Conservation (phyloP, 352 stramenopile species). For the Phytopythium kandeliae region DNA sequence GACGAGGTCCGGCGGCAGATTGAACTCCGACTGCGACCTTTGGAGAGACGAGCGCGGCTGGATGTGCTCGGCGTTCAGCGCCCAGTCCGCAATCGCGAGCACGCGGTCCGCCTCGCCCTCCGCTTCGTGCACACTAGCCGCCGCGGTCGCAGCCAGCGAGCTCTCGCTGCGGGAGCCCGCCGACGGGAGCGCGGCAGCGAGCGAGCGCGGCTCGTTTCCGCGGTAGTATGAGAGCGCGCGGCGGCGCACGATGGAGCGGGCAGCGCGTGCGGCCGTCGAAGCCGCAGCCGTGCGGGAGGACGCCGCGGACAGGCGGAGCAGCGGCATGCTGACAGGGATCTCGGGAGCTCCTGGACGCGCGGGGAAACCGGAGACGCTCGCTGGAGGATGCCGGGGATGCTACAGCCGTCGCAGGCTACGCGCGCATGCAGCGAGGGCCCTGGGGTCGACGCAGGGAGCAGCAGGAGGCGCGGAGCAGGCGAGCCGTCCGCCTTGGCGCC, state of each 20-base stretch:
- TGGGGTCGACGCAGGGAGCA: background rate
- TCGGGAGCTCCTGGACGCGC: background rate
- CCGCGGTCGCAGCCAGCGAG: constrained; percentile 16
- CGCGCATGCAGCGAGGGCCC: constrained; percentile 2
- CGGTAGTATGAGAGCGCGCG: constrained; percentile 5
- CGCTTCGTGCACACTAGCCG: constrained; percentile 9
- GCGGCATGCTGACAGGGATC: background rate
- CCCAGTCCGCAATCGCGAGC: constrained; percentile 43
- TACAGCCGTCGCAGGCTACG: background rate
- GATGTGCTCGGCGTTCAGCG: constrained; percentile 43
- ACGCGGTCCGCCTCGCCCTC: constrained; percentile 16
- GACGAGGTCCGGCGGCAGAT: constrained; percentile 15
- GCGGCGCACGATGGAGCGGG: constrained; percentile 14
- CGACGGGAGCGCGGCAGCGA: constrained; percentile 5
- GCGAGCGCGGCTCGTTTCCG: constrained; percentile 4
- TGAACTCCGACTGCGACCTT: constrained; percentile 15
- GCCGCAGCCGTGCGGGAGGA: constrained; percentile 4
- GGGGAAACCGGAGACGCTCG: background rate
- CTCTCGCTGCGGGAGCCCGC: constrained; percentile 15
- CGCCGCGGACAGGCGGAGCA: constrained; percentile 7
- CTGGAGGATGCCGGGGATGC: background rate
- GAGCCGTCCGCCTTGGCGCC: background rate
- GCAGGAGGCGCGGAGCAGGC: background rate
- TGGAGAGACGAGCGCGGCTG: constrained; percentile 40
- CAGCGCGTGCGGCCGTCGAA: constrained; percentile 15